Percentiles rank a stretch among this genome's conserved stretches.
These are phyloP conservation scores for Fusarium nanum DNA, from an alignment of 2,329 filamentous ascomycete species.

Conservation along the genomic window DNA sequence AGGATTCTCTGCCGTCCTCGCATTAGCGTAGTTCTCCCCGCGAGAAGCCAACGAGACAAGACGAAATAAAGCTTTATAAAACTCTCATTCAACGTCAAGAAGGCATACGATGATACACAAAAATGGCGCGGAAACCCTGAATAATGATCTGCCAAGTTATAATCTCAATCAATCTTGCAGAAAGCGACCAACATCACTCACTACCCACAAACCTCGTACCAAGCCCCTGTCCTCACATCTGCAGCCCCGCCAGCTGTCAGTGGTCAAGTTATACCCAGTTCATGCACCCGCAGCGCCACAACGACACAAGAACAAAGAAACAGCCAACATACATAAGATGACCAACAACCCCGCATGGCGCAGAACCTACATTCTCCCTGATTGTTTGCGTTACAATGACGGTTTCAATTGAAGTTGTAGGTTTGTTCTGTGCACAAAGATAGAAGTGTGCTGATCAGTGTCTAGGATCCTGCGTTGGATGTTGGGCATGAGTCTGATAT, in stretches of 20 bases:
- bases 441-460: background rate
- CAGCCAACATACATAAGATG: slow-evolving; percentile 1
- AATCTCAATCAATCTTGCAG: background rate
- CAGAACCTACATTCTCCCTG: background rate
- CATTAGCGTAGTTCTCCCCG: slow-evolving; percentile 32
- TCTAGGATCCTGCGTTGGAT: slow-evolving; percentile 27
- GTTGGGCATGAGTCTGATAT: slow-evolving; percentile 18
- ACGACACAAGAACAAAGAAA: background rate
- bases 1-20: background rate
- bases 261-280: background rate
- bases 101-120: rapidly evolving
- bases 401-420: slow-evolving; percentile 26
- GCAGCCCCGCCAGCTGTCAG: slow-evolving; percentile 1
- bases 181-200: background rate
- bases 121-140: background rate
- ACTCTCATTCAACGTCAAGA: rapidly evolving
- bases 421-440: background rate
- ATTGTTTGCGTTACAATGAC: slow-evolving; percentile 2
- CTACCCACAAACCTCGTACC: background rate
- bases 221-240: background rate
- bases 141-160: background rate
- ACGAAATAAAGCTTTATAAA: background rate
- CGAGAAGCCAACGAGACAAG: background rate
- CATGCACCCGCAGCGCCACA: background rate
- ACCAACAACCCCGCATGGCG: slow-evolving; percentile 1